Conservation (phyloP, 2,329 filamentous ascomycete species). For the Rhinocladiella similis region DNA sequence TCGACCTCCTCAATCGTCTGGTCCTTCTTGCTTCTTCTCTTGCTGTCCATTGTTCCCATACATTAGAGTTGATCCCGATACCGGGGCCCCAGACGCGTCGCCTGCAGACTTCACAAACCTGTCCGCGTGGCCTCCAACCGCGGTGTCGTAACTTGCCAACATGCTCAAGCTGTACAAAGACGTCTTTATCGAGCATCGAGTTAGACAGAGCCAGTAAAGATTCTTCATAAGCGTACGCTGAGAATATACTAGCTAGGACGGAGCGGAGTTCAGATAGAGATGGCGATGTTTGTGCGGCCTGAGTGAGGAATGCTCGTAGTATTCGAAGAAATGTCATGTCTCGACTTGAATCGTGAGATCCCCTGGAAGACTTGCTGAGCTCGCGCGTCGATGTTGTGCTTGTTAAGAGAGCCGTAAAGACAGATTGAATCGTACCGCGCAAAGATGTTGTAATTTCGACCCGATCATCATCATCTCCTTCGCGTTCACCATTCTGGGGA, state of each 20-base stretch:
- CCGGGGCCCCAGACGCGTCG: conserved; percentile 86
- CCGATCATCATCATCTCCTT: conserved; percentile 10
- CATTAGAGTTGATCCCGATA: conserved; percentile 60
- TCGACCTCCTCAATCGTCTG: conserved; percentile 18
- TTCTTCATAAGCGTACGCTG: conserved; percentile 93
- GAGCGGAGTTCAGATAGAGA: conserved; percentile 82
- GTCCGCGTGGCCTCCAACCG: conserved; percentile 85
- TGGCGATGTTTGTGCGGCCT: conserved; percentile 77
- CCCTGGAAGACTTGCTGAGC: conserved; percentile 74
- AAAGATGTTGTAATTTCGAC: conserved; percentile 63
- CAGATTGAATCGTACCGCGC: conserved; percentile 73
- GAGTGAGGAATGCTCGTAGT: conserved; percentile 80
- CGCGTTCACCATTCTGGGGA: neutral
- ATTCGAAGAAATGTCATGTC: conserved; percentile 84
- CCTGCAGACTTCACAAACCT: conserved; percentile 84
- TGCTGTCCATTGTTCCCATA: conserved; percentile 82
- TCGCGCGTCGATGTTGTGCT: neutral
- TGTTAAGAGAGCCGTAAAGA: neutral
- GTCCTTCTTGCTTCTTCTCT: conserved; percentile 41
- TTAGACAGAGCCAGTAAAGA: conserved; percentile 84
- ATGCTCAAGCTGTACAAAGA: conserved; percentile 79
- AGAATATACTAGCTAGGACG: conserved; percentile 86
- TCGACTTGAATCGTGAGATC: conserved; percentile 44
- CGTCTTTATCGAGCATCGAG: conserved; percentile 79
- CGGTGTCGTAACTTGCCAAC: conserved; percentile 73